Evolutionary conservation across 2,329 filamentous ascomycete species (phyloP).

Genomic region (Fusarium graminum): DNA sequence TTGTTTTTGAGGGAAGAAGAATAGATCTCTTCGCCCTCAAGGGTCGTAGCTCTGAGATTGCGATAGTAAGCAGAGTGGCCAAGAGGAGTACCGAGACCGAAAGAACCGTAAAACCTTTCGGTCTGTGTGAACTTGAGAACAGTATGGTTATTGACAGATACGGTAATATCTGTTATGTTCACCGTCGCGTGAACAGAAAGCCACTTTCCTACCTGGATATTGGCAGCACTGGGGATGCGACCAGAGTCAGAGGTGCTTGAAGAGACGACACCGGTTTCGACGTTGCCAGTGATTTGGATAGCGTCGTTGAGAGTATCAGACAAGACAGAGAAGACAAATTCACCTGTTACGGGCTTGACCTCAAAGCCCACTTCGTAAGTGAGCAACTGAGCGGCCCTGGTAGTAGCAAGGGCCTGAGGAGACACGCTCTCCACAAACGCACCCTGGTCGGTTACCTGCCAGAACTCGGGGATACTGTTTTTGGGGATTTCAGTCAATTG

Average conservation of each 20-base stretch:
- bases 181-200: not conserved
- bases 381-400: not conserved
- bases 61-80: constrained; percentile 4
- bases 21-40: not conserved
- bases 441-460: not conserved
- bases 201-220: not conserved
- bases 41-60: not conserved
- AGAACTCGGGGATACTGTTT: constrained; percentile 1
- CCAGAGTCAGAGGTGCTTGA: not conserved
- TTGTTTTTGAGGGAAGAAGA: not conserved
- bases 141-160: not conserved
- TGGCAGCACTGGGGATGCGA: accelerated
- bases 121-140: constrained; percentile 8
- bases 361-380: constrained; percentile 2
- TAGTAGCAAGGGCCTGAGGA: not conserved
- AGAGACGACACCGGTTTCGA: not conserved
- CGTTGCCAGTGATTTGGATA: not conserved
- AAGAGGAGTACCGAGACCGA: not conserved
- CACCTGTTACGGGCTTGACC: not conserved
- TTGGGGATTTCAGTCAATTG: constrained; percentile 1
- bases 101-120: not conserved
- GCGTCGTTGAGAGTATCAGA: constrained; percentile 5
- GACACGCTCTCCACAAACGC: constrained; percentile 1
- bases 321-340: not conserved
- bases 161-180: not conserved